Base-by-base conservation (phyloP, 768 basidiomycete genomes). In the Cystofilobasidium ferigula region DNA sequence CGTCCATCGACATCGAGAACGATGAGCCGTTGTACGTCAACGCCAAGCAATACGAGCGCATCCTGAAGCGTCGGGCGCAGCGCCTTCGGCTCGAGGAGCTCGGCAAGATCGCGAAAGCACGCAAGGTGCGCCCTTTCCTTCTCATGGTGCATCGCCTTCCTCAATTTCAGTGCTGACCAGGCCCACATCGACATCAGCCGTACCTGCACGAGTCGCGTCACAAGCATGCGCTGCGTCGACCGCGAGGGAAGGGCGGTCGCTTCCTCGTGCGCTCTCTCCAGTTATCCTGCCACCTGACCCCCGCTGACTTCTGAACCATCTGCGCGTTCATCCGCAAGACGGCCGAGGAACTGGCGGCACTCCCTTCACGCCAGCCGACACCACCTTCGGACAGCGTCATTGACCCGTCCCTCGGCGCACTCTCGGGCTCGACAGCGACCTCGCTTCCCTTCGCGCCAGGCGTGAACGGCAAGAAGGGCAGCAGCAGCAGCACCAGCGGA, bases 11-110 rank as follows among this genome's bases (percentile, higher is more conserved):
- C 40, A 35, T 43, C 24, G 43, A 61, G 34, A 93, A 97, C 78
- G 92, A 97, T 70, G 94, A 99, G 76, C 94, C 95, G 32, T 85
- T 99, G 71, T 97, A 97, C 78, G 95, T 99, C 67, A 99, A 99
- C 72, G 94, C 95, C 67, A 99, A 99, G 75, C 95, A 99, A 78
- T 99, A 98, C 76, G 91, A 93, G 72, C 88, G 95, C 74, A 98
- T 99, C 72, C 83, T 99, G 77, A 97, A 98, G 80, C 83, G 95
- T 69, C 83, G 95, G 63, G 83, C 88, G 71, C 92, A 94, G 7
- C 79, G 94, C 51, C 89, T 90, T 3, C 82, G 95, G 57, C 81
- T 97, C 61, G 93, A 95, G 73, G 94, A 98, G 77, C 81, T 98
- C 61, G 92, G 95, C 71, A 82, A 90, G 69, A 83, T 99, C 69